A percentile compares a stretch with the other conserved stretches of the same genome.
Evolutionary conservation across 352 stramenopile species (phyloP).

Genomic region (Aphanomyces euteiches): DNA sequence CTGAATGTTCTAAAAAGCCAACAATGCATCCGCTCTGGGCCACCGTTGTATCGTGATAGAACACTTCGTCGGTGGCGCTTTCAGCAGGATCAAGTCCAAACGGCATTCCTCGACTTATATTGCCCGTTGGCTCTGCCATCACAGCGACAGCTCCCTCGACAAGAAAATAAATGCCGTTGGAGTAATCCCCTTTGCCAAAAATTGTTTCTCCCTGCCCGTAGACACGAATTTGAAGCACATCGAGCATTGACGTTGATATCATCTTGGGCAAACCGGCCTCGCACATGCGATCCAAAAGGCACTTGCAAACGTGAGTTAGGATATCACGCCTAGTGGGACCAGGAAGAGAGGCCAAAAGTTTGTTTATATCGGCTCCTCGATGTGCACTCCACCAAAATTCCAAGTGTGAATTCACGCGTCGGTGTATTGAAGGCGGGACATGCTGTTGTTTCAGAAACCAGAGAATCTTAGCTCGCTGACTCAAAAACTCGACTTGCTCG

Average conservation of each 20-base stretch:
- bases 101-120: no score
- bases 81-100: no score
- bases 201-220: conserved; percentile 18
- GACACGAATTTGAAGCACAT: conserved; percentile 57
- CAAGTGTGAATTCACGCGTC: conserved; percentile 60
- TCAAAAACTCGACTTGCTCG: conserved; percentile 68
- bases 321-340: conserved; percentile 55
- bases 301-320: conserved; percentile 55
- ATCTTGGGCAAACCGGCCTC: neutral
- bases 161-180: no score
- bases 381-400: conserved; percentile 71
- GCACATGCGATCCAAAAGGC: conserved; percentile 42
- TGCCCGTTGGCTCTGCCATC: no score
- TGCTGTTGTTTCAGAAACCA: conserved; percentile 63
- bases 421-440: conserved; percentile 48
- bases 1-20: no score
- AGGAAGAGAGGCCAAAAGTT: conserved; percentile 51
- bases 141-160: no score
- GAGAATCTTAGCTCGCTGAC: conserved; percentile 49
- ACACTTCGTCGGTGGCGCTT: no score
- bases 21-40: no score
- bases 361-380: conserved; percentile 51
- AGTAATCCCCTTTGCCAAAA: neutral
- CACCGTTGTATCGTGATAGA: no score
- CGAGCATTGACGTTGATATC: conserved; percentile 40